phyloP scores from a whole-genome alignment of 164 flowering plant genomes.

The Aristolochia fimbriata region DNA sequence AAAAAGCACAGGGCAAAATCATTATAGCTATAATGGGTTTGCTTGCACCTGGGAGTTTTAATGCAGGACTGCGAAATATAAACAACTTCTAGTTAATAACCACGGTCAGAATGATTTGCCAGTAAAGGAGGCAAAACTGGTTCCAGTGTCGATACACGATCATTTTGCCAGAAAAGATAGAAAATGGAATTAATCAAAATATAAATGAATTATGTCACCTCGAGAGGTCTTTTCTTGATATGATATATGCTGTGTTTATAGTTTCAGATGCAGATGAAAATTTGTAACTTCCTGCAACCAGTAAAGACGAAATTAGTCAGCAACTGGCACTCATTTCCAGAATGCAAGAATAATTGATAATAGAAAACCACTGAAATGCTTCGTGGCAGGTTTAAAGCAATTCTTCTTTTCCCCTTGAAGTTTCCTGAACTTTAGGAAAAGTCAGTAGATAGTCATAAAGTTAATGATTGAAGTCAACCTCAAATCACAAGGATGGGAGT shows the following conservation, averaged over 20 bases:
- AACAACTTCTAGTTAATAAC: not conserved
- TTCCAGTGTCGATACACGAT: not conserved
- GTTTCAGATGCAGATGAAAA: slow-evolving; percentile 46
- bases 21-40: slow-evolving; percentile 87
- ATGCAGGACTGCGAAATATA: slow-evolving; percentile 58
- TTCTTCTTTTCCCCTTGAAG: too few species aligned
- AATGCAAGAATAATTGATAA: too few species aligned
- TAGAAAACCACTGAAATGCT: too few species aligned
- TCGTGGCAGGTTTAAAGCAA: too few species aligned
- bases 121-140: not conserved
- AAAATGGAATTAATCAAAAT: not conserved
- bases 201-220: slow-evolving; percentile 32
- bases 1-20: slow-evolving; percentile 76
- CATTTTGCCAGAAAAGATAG: not conserved
- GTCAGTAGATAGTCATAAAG: too few species aligned
- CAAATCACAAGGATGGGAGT: too few species aligned
- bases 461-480: too few species aligned
- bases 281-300: slow-evolving; percentile 59
- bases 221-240: slow-evolving; percentile 84
- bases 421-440: too few species aligned
- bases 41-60: slow-evolving; percentile 83
- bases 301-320: slow-evolving; percentile 2
- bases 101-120: not conserved
- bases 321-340: not conserved
- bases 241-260: slow-evolving; percentile 63